These are phyloP conservation scores for Gamsiella multidivaricata DNA, from an alignment of 192 early-diverging fungal species.

Conservation along the genomic window DNA sequence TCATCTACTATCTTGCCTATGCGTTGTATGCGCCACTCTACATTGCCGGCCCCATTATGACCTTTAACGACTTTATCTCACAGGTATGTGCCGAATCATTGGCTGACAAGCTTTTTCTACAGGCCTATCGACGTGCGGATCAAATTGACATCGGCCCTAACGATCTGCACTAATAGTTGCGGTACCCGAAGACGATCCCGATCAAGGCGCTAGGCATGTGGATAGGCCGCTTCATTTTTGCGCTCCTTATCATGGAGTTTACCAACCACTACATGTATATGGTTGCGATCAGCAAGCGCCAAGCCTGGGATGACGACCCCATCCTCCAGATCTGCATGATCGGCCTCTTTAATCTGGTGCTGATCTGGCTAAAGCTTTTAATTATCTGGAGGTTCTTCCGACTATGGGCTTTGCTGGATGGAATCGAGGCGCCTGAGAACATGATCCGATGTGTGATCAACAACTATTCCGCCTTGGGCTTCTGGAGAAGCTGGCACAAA, in stretches of 20 bases:
- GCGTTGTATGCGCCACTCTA: constrained; percentile 92
- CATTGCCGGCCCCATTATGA: constrained; percentile 93
- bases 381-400: constrained; percentile 98
- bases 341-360: constrained; percentile 88
- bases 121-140: constrained; percentile 2
- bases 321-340: constrained; percentile 87
- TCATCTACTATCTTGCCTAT: constrained; percentile 83
- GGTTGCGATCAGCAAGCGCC: constrained; percentile 89
- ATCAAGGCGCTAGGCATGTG: constrained; percentile 62
- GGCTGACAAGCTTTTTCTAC: too few species aligned
- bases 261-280: constrained; percentile 88
- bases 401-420: constrained; percentile 94
- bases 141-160: too few species aligned
- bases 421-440: constrained; percentile 90
- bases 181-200: constrained; percentile 65
- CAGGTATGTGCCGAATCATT: constrained; percentile 63
- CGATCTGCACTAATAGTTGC: too few species aligned
- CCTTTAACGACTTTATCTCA: constrained; percentile 92
- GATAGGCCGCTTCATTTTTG: constrained; percentile 70
- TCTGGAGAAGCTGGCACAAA: constrained; percentile 98
- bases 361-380: constrained; percentile 94
- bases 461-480: constrained; percentile 92
- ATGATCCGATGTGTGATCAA: constrained; percentile 97
- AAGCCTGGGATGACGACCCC: constrained; percentile 83
- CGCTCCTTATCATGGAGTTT: constrained; percentile 85